Conservation (phyloP, 352 stramenopile genomes). For the Pythium phragmitis region DNA sequence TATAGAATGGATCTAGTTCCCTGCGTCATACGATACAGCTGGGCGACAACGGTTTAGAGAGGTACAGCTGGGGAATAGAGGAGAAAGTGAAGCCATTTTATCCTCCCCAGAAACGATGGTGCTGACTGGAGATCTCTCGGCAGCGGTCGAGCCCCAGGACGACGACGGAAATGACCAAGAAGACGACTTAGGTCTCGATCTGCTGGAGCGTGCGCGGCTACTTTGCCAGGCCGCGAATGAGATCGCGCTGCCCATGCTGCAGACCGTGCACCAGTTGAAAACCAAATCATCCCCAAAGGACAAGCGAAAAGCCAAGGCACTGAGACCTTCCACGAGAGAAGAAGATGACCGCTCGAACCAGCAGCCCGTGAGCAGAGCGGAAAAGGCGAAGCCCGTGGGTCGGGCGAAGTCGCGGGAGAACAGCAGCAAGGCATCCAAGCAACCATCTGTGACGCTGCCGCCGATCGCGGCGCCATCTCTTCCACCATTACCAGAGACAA, state of each 20-base stretch:
- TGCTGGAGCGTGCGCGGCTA: constrained; percentile 20
- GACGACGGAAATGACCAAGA: constrained; percentile 9
- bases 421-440: neutral
- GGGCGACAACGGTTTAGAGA: no score
- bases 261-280: constrained; percentile 16
- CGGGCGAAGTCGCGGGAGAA: constrained; percentile 5
- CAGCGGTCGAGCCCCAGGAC: constrained; percentile 13
- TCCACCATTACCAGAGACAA: neutral
- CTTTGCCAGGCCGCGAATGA: constrained; percentile 30
- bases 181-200: constrained; percentile 19
- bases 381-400: neutral
- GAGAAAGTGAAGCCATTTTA: constrained; percentile 5
- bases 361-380: neutral
- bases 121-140: constrained; percentile 4
- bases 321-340: constrained; percentile 14
- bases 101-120: neutral
- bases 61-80: neutral
- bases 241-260: constrained; percentile 29
- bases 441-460: neutral
- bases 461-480: neutral
- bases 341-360: constrained; percentile 7
- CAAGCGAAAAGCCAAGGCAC: constrained; percentile 5
- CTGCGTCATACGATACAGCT: neutral
- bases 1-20: neutral
- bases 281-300: constrained; percentile 8